Conservation (phyloP, 2,329 filamentous ascomycete genomes). For the Alternaria solani region DNA sequence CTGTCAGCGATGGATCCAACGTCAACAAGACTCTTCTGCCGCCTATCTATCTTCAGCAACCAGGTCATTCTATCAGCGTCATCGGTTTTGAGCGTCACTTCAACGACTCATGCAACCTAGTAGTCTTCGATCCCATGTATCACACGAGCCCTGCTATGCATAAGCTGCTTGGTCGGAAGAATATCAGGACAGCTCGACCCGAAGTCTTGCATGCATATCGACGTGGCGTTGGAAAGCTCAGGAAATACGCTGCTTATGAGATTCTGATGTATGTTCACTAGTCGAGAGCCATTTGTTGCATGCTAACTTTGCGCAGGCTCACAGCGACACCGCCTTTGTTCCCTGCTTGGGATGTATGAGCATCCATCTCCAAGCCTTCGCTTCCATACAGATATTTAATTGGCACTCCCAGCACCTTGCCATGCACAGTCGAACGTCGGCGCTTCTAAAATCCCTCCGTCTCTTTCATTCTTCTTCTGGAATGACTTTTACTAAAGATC, state of each 20-base stretch:
- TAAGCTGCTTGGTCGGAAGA: conserved; percentile 62
- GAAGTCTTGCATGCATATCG: conserved; percentile 70
- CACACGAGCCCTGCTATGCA: conserved; percentile 71
- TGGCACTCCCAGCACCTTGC: conserved; percentile 20
- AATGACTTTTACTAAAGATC: conserved; percentile 34
- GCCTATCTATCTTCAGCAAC: conserved; percentile 90
- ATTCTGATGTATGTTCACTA: conserved; percentile 69
- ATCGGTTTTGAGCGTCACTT: conserved; percentile 78
- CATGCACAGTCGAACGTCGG: conserved; percentile 7
- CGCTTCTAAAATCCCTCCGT: neutral
- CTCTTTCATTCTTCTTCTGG: neutral
- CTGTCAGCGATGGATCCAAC: conserved; percentile 61
- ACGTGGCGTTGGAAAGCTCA: conserved; percentile 71
- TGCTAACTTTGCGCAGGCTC: conserved; percentile 37
- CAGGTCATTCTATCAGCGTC: conserved; percentile 90
- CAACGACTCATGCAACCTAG: conserved; percentile 71
- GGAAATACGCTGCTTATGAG: conserved; percentile 80
- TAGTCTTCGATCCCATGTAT: conserved; percentile 90
- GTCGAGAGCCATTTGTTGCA: neutral
- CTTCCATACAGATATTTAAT: conserved; percentile 28
- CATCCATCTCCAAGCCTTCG: conserved; percentile 11
- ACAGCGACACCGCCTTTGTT: conserved; percentile 49
- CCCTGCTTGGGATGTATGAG: conserved; percentile 54
- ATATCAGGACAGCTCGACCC: conserved; percentile 62
- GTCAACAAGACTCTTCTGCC: conserved; percentile 76